A percentile compares a stretch with the other conserved stretches of the same genome.
Conservation (phyloP, 2,329 filamentous ascomycete species). For the Diaporthe velutina region DNA sequence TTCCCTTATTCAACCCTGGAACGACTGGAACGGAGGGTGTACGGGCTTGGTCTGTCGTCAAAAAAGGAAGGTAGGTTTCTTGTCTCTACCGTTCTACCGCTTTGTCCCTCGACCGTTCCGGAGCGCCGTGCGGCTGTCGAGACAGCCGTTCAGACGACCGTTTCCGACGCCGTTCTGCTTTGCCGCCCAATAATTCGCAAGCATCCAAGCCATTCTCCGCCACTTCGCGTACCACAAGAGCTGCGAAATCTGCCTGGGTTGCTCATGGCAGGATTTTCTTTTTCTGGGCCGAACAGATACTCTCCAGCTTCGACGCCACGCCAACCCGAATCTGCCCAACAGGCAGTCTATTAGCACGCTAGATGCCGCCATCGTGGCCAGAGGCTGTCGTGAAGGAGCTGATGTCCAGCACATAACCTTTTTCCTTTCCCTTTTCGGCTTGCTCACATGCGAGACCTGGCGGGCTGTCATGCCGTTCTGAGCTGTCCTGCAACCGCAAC, state of each 20-base stretch:
- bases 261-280: not conserved
- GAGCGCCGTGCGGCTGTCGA: not conserved
- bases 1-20: not conserved
- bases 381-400: not conserved
- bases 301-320: constrained; percentile 24
- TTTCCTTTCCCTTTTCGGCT: not conserved
- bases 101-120: not conserved
- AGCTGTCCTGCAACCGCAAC: not conserved
- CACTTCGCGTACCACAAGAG: not conserved
- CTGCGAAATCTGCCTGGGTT: not conserved
- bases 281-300: not conserved
- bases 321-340: constrained; percentile 17
- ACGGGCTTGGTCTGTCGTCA: not conserved
- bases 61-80: not conserved
- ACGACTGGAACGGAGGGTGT: not conserved
- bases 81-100: not conserved
- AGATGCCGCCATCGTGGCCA: constrained; percentile 12
- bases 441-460: constrained; percentile 10
- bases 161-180: not conserved
- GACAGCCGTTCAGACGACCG: not conserved
- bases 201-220: not conserved
- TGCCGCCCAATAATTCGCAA: not conserved
- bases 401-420: not conserved
- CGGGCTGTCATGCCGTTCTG: not conserved
- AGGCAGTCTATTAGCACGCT: constrained; percentile 23